Evolutionary conservation across 73 alveolate species (phyloP).

Genomic region (Paramecium sonneborni): DNA sequence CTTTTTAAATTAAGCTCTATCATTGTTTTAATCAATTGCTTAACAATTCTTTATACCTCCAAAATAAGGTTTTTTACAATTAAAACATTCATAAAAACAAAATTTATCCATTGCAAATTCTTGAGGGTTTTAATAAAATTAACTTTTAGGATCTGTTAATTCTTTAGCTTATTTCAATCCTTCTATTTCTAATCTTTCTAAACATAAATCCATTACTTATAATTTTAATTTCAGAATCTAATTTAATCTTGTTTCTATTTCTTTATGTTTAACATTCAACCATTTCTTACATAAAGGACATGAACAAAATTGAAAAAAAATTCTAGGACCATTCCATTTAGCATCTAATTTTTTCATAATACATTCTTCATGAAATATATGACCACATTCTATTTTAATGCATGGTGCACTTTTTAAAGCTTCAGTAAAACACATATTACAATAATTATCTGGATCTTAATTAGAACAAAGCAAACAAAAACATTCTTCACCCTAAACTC

Average conservation of each 20-base stretch:
- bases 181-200: slow-evolving; percentile 67
- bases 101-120: slow-evolving; percentile 32
- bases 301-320: background rate
- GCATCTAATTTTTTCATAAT: slow-evolving; percentile 7
- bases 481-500: slow-evolving; percentile 74
- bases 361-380: background rate
- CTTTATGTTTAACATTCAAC: background rate
- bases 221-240: background rate
- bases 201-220: background rate
- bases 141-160: slow-evolving; percentile 55
- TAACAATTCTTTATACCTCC: slow-evolving; percentile 49
- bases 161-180: slow-evolving; percentile 88
- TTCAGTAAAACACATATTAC: slow-evolving; percentile 79
- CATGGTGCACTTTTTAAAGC: slow-evolving; percentile 83
- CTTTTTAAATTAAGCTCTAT: slow-evolving; percentile 1
- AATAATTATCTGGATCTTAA: slow-evolving; percentile 65
- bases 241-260: background rate
- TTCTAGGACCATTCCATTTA: slow-evolving; percentile 41
- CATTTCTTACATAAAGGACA: slow-evolving; percentile 15
- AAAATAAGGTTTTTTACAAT: background rate
- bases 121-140: background rate
- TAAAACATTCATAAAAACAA: slow-evolving; percentile 36
- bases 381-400: background rate
- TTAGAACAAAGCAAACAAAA: slow-evolving; percentile 77
- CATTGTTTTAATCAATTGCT: background rate